phyloP scores from a whole-genome alignment of 208 protist genomes.

The Crithidia sp. region DNA sequence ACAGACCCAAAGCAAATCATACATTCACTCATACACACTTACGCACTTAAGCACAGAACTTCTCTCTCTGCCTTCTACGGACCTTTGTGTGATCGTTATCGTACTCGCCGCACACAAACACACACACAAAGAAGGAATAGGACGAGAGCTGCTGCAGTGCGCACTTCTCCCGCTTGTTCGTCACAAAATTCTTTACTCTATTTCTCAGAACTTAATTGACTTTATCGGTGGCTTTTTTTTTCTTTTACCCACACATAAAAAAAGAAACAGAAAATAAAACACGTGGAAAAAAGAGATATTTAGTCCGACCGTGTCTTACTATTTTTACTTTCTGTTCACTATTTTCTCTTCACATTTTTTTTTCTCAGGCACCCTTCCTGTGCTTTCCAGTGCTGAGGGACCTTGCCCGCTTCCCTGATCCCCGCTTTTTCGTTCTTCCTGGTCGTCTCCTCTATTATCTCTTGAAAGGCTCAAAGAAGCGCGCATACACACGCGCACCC shows the following conservation, averaged over 20 bases:
- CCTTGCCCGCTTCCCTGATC: neutral
- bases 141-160: too few relatives aligned
- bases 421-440: neutral
- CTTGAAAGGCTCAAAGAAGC: neutral
- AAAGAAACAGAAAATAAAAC: neutral
- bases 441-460: neutral
- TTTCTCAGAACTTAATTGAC: too few relatives aligned
- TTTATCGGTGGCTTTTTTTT: too few relatives aligned
- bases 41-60: too few relatives aligned
- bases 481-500: neutral
- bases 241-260: constrained; percentile 3
- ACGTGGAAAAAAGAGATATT: too few relatives aligned
- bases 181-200: constrained; percentile 2
- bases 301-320: neutral
- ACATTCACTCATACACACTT: too few relatives aligned
- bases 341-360: constrained; percentile 2
- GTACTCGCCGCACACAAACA: too few relatives aligned
- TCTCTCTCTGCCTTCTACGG: too few relatives aligned
- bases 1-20: too few relatives aligned
- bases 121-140: too few relatives aligned
- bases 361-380: constrained; percentile 1
- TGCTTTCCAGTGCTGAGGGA: neutral
- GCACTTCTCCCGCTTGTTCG: neutral
- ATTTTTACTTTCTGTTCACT: constrained; percentile 3
- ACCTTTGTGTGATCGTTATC: too few relatives aligned